Percentiles rank a stretch among this genome's conserved stretches.
phyloP scores from a whole-genome alignment of 768 basidiomycete species.

The Trametes punicea region DNA sequence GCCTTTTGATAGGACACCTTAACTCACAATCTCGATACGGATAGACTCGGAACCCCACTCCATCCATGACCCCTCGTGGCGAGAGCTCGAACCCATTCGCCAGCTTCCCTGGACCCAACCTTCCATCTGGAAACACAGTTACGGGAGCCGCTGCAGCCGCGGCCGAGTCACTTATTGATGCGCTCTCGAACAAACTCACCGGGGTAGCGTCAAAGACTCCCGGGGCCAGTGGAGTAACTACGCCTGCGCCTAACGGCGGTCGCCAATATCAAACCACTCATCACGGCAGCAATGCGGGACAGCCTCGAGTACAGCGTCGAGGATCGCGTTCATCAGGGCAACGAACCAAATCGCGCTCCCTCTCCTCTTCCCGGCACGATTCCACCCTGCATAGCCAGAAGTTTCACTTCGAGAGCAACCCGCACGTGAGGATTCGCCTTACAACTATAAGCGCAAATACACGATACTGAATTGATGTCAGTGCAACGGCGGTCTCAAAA shows the following conservation, averaged over 20 bases:
- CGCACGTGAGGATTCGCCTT: slow-evolving; percentile 39
- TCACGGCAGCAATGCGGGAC: slow-evolving; percentile 25
- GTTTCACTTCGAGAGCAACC: slow-evolving; percentile 56
- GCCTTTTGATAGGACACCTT: background rate
- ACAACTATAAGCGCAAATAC: background rate
- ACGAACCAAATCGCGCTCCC: slow-evolving; percentile 21
- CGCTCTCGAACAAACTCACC: slow-evolving; percentile 14
- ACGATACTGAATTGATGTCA: background rate
- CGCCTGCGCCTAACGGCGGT: background rate
- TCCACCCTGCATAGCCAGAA: slow-evolving; percentile 34
- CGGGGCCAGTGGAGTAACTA: slow-evolving; percentile 1
- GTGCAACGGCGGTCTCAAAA: slow-evolving; percentile 81
- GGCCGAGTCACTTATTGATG: slow-evolving; percentile 25
- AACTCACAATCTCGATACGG: background rate
- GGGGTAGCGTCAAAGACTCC: slow-evolving; percentile 17
- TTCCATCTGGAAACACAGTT: slow-evolving; percentile 8
- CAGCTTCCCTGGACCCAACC: slow-evolving; percentile 31
- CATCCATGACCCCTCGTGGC: slow-evolving; percentile 35
- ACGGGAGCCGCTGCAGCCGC: slow-evolving; percentile 13
- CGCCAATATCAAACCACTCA: slow-evolving; percentile 45
- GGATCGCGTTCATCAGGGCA: slow-evolving; percentile 16
- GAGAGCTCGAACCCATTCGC: slow-evolving; percentile 60
- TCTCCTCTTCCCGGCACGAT: slow-evolving; percentile 38
- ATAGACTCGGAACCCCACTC: slow-evolving; percentile 41
- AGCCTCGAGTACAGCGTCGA: slow-evolving; percentile 27